These are phyloP conservation scores for Bipolaris cookei DNA, from an alignment of 2,329 filamentous ascomycete species.

Conservation along the genomic window DNA sequence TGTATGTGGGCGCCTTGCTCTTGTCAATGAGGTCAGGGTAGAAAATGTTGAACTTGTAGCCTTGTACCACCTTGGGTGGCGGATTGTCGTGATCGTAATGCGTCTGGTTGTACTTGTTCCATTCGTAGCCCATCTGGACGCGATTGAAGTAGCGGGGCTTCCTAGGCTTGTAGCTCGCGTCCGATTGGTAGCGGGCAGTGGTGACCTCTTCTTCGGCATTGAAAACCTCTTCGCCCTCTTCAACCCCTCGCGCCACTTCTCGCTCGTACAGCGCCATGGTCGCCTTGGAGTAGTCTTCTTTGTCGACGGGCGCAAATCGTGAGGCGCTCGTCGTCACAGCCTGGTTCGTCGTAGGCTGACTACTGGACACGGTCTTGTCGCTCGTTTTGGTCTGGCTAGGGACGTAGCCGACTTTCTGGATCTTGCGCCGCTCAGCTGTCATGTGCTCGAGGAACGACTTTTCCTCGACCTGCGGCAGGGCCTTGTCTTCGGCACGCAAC, in stretches of 20 bases:
- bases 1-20: constrained; percentile 91
- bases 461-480: constrained; percentile 64
- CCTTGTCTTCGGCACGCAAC: constrained; percentile 68
- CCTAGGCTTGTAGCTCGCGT: constrained; percentile 81
- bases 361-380: constrained; percentile 35
- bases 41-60: constrained; percentile 99
- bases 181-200: constrained; percentile 74
- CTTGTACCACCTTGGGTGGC: constrained; percentile 95
- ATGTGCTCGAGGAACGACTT: constrained; percentile 63
- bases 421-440: constrained; percentile 64
- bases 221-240: constrained; percentile 96
- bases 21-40: constrained; percentile 97
- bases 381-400: constrained; percentile 59
- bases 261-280: constrained; percentile 90
- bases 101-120: constrained; percentile 99
- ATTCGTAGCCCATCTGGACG: constrained; percentile 98
- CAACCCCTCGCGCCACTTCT: constrained; percentile 87
- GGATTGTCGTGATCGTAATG: constrained; percentile 99
- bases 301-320: constrained; percentile 71
- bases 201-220: constrained; percentile 83
- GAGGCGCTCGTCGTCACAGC: constrained; percentile 63
- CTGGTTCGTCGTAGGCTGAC: constrained; percentile 47
- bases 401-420: constrained; percentile 71
- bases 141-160: constrained; percentile 98
- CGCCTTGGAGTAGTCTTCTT: constrained; percentile 83